Base-by-base conservation (phyloP, 345 rosid genomes). In the Hirschfeldia incana region DNA sequence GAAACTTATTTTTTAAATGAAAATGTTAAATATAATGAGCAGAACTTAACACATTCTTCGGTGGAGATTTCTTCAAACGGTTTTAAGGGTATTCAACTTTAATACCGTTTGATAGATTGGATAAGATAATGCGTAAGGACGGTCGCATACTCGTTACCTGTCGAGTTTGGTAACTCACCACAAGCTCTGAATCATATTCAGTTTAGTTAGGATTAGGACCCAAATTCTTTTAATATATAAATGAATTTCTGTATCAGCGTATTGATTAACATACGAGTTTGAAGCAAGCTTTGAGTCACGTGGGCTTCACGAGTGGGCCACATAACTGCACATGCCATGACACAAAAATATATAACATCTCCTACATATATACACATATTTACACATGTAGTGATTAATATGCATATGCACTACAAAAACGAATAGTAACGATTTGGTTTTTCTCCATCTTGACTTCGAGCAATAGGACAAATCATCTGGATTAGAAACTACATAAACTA, bases 311-410 rank as follows among this genome's bases (percentile, higher is more conserved):
- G 89, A 84, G 84, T 57, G 61, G 69, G 69, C 68, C 82, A 79
- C 82, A 78, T 58, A 72, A 69, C 72, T 65, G 77, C 88, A 90
- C 94, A 87, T 88, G 92, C 65, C 73, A 51, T 78, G 67, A 73
- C 39, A n/a, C 63, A 82, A 85, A 86, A 85, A 83, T 88, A 83
- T 85, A 86, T 86, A 87, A 81, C 94, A 88, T 85, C 86, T 84
- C 86, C 85, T 49, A 27, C 29, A 44, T 21, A 62, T 15, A 42
- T 16, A 13, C 17, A 11, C 32, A 16, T 4, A 74, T 15, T 28
- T 16, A 13, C 17, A 11, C 32, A 16, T 4, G 69, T 55, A 69
- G 46, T 29, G 73, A 30, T 28, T 51, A 70, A 62, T 21, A 49
- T 51, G 53, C 16, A 62, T 62, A 37, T 37, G 60, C 21, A 33